Conservation (phyloP, 768 basidiomycete genomes). For the Bullera alba region DNA sequence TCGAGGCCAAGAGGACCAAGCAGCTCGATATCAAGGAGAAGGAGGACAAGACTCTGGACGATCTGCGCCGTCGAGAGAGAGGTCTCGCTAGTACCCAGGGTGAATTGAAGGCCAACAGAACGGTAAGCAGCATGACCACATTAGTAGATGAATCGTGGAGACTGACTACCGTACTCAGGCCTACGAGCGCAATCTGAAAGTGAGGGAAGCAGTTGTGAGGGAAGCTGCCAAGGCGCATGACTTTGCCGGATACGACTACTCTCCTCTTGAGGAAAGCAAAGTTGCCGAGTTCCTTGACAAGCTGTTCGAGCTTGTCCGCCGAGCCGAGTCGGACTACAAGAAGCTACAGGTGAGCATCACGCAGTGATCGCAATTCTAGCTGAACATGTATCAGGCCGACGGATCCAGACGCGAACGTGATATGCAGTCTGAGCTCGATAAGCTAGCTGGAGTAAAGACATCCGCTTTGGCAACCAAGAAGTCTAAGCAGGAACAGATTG, state of each 20-base stretch:
- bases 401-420: constrained; percentile 47
- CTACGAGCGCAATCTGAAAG: constrained; percentile 61
- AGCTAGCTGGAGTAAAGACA: constrained; percentile 52
- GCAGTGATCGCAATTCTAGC: not conserved
- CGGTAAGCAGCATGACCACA: constrained; percentile 50
- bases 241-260: constrained; percentile 66
- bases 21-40: constrained; percentile 26
- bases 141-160: not conserved
- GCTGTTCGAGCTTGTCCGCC: constrained; percentile 58
- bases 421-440: constrained; percentile 55
- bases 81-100: constrained; percentile 49
- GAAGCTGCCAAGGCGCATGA: constrained; percentile 61
- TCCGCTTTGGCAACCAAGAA: constrained; percentile 45
- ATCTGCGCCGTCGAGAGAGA: constrained; percentile 33
- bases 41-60: constrained; percentile 30
- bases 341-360: constrained; percentile 56
- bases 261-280: constrained; percentile 64
- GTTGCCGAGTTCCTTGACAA: constrained; percentile 65
- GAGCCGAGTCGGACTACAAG: constrained; percentile 54
- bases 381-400: constrained; percentile 24
- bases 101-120: constrained; percentile 63
- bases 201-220: constrained; percentile 67
- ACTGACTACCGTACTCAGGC: constrained; percentile 50
- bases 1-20: constrained; percentile 18
- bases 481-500: constrained; percentile 45